Conservation (phyloP, 345 rosid species). For the Arabidopsis suecica region DNA sequence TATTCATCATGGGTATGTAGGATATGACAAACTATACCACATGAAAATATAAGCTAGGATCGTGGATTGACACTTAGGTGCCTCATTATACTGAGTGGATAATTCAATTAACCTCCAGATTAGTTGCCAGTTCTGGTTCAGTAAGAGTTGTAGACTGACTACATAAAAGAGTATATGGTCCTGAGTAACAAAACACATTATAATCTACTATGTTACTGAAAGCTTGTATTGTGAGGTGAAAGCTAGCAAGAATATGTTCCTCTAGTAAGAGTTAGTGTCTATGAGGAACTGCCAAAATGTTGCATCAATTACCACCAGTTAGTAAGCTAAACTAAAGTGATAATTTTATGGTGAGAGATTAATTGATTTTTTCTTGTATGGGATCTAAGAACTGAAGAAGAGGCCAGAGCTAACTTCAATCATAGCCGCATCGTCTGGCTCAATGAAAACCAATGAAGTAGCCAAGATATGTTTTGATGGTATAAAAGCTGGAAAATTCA, state of each 20-base stretch:
- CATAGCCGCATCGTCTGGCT: slow-evolving; percentile 59
- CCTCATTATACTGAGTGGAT: neutral
- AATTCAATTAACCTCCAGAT: neutral
- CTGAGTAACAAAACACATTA: no score
- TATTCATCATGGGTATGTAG: neutral
- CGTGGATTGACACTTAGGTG: neutral
- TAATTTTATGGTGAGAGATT: neutral
- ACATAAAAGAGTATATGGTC: no score
- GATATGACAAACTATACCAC: neutral
- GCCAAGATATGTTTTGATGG: slow-evolving; percentile 64
- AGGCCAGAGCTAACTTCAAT: slow-evolving; percentile 64
- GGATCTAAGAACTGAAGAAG: slow-evolving; percentile 52
- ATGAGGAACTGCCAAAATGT: no score
- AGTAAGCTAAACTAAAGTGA: no score
- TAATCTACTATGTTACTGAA: no score
- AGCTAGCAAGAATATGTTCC: no score
- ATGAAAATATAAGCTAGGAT: neutral
- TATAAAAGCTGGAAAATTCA: slow-evolving; percentile 63
- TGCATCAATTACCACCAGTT: no score
- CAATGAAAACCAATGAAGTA: slow-evolving; percentile 73
- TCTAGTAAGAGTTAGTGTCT: no score
- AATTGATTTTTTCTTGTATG: neutral
- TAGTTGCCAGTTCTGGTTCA: neutral
- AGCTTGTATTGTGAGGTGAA: no score
- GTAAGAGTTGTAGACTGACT: neutral